phyloP scores from a whole-genome alignment of 306 rosid genomes.

The peach (Prunus persica) region Prunus_persica_NCBIv2 NC_034016.1:15789001-15789500 shows the following conservation, averaged over 20 bases:
- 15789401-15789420: background rate
- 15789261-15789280: background rate
- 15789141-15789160: background rate
- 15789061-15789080: background rate
- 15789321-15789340: constrained; percentile 71
- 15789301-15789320: constrained; percentile 94
- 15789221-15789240: background rate
- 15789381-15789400: background rate
- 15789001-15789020: background rate
- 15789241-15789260: background rate
- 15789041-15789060: background rate
- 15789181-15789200: background rate
- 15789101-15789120: background rate
- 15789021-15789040: background rate
- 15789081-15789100: background rate
- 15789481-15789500: constrained; percentile 92
- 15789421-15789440: background rate
- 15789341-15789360: constrained; percentile 95
- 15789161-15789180: background rate
- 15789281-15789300: constrained; percentile 88
- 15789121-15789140: background rate
- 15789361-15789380: constrained; percentile 70
- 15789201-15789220: background rate
- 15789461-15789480: constrained; percentile 93
- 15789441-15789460: constrained; percentile 44